Base-by-base conservation (phyloP, 2,329 filamentous ascomycete genomes). In the Xylariomycetidae sp. region DNA sequence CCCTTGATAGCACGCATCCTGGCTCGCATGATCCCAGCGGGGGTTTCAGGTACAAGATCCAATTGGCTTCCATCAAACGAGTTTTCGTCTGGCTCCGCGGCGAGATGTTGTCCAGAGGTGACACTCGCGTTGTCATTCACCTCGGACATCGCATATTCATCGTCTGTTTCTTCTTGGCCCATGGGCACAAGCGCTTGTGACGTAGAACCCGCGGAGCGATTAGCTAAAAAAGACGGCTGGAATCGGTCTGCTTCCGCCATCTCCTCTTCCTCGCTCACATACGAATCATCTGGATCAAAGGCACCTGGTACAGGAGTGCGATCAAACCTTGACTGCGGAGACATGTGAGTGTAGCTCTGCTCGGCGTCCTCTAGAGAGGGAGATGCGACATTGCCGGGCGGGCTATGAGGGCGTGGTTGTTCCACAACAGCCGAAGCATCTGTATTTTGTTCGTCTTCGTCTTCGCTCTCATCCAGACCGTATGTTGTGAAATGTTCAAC, bases 401-500 rank as follows among this genome's bases (percentile, higher is more conserved):
- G 48, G 41, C 51, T 25, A 9, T 49, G 62, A 41, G 70, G 68
- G 48, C 77, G 77, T n/a, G n/a, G n/a, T n/a, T n/a, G n/a, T n/a
- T n/a, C n/a, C n/a, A n/a, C n/a, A n/a, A n/a, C n/a, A n/a, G n/a
- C n/a, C n/a, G n/a, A n/a, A n/a, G n/a, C n/a, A n/a, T n/a, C n/a
- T n/a, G n/a, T n/a, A n/a, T n/a, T n/a, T 6, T 69, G 72, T 6
- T 77, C 79, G 31, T 85, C 82, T 17, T 87, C 82, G 27, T 88
- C 85, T 33, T 81, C 77, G 25, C 85, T 72, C 18, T 86, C 87
- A 44, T 90, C 84, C 34, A 97, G 72, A 25, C 85, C 89, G 55
- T 98, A 98, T 2, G 88, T 95, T 2, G 90, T 97, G 59, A 94
- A 98, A 60, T 98, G 92, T 52, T 90, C 81, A n/a, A 98, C 92